These are phyloP conservation scores for Arctium lappa DNA, from an alignment of 129 eudicot species.

Conservation along the genomic window DNA sequence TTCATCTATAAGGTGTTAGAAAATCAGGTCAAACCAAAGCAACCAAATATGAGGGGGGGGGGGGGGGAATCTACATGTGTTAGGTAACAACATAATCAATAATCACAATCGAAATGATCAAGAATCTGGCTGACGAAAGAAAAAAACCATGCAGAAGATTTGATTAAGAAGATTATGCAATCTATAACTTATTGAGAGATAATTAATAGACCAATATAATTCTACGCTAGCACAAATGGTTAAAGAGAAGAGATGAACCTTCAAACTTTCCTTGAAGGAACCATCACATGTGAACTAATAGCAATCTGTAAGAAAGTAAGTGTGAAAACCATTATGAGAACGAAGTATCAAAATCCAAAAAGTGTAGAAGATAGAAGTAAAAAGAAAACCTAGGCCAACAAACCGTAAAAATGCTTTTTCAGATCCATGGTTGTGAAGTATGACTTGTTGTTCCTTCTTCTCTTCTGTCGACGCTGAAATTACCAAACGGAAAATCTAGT, in stretches of 20 bases:
- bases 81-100: neutral
- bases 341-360: too few species aligned
- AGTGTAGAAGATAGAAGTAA: too few species aligned
- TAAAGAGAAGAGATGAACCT: too few species aligned
- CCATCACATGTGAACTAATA: too few species aligned
- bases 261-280: too few species aligned
- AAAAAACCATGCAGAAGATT: neutral
- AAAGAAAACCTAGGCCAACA: too few species aligned
- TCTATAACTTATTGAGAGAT: neutral
- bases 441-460: too few species aligned
- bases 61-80: neutral
- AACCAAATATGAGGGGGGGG: neutral
- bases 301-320: neutral
- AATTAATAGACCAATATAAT: too few species aligned
- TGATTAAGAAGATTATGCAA: neutral
- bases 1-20: neutral
- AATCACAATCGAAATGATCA: neutral
- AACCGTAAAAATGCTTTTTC: too few species aligned
- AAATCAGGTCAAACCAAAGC: neutral
- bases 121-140: neutral
- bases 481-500: too few species aligned
- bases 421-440: too few species aligned
- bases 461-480: too few species aligned
- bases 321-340: neutral
- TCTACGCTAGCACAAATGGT: neutral